phyloP scores from a whole-genome alignment of 345 rosid species.

The Passiflora organensis region DNA sequence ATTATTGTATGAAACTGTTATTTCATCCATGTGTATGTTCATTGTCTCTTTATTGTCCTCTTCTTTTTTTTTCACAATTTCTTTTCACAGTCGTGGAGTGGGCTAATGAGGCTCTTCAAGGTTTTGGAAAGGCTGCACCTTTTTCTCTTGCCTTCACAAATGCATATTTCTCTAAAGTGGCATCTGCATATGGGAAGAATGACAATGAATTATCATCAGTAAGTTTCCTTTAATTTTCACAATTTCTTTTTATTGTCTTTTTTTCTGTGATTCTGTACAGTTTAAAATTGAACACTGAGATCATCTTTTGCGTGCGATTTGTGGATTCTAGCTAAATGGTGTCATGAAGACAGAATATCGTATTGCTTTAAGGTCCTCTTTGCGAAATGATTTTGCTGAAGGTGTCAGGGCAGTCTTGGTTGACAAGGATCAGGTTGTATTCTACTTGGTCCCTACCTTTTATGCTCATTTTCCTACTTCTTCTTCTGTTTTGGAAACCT shows the following conservation, averaged over 20 bases:
- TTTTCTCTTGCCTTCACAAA: conserved; percentile 83
- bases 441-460: conserved; percentile 2
- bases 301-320: conserved; percentile 3
- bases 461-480: no score
- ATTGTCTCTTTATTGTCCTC: background rate
- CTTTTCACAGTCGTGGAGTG: conserved; percentile 55
- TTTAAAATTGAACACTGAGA: conserved; percentile 7
- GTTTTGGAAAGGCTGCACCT: conserved; percentile 77
- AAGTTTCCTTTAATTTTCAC: conserved; percentile 25
- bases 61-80: background rate
- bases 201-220: conserved; percentile 53
- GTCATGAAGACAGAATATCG: conserved; percentile 92
- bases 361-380: conserved; percentile 65
- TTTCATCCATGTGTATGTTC: conserved; percentile 1
- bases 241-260: background rate
- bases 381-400: conserved; percentile 71
- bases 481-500: no score
- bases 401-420: conserved; percentile 93
- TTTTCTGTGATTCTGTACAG: background rate
- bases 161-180: conserved; percentile 65
- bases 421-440: conserved; percentile 90
- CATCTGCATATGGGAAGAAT: conserved; percentile 54
- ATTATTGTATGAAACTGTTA: background rate
- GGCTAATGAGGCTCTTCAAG: conserved; percentile 86
- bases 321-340: conserved; percentile 47